These are phyloP conservation scores for Lavandula angustifolia DNA, from an alignment of 257 asterid species.

Conservation along the genomic window DNA sequence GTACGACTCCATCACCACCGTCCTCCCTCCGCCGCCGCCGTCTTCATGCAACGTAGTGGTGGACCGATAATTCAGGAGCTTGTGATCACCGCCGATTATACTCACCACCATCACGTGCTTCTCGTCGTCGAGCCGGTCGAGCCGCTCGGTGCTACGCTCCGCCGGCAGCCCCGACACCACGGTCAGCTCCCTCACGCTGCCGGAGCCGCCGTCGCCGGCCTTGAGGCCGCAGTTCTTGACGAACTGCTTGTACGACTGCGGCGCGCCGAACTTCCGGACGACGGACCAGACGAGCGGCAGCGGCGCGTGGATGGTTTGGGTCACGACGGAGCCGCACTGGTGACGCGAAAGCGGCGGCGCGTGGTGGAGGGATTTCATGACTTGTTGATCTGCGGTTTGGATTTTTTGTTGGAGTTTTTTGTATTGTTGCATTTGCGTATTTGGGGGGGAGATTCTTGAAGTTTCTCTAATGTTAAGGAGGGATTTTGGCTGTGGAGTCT, in stretches of 20 bases:
- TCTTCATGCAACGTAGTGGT: slow-evolving; percentile 42
- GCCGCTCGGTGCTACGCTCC: slow-evolving; percentile 47
- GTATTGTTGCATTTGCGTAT: neutral
- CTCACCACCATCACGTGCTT: slow-evolving; percentile 49
- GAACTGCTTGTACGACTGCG: slow-evolving; percentile 53
- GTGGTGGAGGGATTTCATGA: slow-evolving; percentile 34
- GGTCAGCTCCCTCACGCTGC: slow-evolving; percentile 49
- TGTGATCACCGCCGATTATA: slow-evolving; percentile 55
- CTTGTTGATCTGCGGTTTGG: neutral
- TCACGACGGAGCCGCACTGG: slow-evolving; percentile 43
- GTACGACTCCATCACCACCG: slow-evolving; percentile 56
- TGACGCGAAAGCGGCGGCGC: slow-evolving; percentile 30
- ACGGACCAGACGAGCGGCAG: slow-evolving; percentile 55
- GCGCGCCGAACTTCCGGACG: slow-evolving; percentile 41
- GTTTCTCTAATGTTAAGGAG: too few species aligned
- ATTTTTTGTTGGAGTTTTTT: neutral
- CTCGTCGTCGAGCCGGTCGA: slow-evolving; percentile 57
- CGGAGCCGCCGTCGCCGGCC: slow-evolving; percentile 44
- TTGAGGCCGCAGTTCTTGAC: slow-evolving; percentile 38
- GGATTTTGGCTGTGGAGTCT: too few species aligned
- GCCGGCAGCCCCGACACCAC: slow-evolving; percentile 60
- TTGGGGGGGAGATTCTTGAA: neutral
- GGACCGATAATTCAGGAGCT: slow-evolving; percentile 50
- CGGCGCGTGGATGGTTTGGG: slow-evolving; percentile 49
- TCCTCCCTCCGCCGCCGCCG: slow-evolving; percentile 32